A percentile compares a stretch with the other conserved stretches of the same genome.
These are phyloP conservation scores for Phytopythium kandeliae DNA, from an alignment of 352 stramenopile species.

Conservation along the genomic window DNA sequence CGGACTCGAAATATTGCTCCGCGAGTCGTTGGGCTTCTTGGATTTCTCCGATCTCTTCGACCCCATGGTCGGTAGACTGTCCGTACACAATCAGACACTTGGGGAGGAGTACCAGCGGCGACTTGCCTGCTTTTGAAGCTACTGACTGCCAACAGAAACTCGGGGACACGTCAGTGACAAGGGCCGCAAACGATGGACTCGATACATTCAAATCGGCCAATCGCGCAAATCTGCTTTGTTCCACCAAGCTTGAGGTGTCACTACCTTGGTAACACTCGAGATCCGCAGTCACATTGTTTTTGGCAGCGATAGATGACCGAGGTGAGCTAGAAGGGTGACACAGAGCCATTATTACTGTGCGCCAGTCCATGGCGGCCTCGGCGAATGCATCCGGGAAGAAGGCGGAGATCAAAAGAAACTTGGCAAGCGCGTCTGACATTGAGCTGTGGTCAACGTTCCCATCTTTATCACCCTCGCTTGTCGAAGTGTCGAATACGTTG, in stretches of 20 bases:
- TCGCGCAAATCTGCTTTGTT: not conserved
- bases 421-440: constrained; percentile 3
- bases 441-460: not conserved
- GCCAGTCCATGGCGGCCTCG: constrained; percentile 7
- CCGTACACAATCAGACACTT: not conserved
- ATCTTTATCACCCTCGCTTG: constrained; percentile 1
- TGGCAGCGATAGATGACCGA: not conserved
- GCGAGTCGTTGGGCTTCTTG: not conserved
- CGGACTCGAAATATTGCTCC: not conserved
- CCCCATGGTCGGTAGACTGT: not conserved
- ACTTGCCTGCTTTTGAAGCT: not conserved
- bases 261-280: not conserved
- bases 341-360: not conserved
- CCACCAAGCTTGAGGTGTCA: not conserved
- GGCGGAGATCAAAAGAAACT: constrained; percentile 31
- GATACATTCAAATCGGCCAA: not conserved
- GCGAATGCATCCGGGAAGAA: constrained; percentile 26
- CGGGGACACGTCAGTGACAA: not conserved
- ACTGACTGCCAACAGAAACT: not conserved
- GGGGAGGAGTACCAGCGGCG: not conserved
- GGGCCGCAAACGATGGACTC: not conserved
- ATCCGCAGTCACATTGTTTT: no score
- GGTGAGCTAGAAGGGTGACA: no score
- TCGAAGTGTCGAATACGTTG: not conserved
- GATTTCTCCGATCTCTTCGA: no score